phyloP scores from a whole-genome alignment of 2,329 filamentous ascomycete genomes.

The Ilyonectria sp. region DNA sequence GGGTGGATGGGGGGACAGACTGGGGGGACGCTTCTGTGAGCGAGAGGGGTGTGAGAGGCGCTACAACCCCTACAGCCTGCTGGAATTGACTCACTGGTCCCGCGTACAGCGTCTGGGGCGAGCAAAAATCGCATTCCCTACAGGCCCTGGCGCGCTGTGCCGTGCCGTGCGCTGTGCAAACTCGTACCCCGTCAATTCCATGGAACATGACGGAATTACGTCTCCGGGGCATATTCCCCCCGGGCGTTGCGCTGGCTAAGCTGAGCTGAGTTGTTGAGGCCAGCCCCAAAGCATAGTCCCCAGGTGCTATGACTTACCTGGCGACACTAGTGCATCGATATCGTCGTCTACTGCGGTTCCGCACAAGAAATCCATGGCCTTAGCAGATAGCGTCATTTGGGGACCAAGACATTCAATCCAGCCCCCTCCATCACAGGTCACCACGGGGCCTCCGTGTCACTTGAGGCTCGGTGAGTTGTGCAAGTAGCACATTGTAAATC shows the following conservation, averaged over 20 bases:
- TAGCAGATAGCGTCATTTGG: conserved; percentile 42
- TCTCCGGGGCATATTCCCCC: background rate
- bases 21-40: conserved; percentile 20
- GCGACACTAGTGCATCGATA: conserved; percentile 14
- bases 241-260: background rate
- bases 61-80: background rate
- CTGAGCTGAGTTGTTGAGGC: conserved; percentile 19
- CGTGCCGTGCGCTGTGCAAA: background rate
- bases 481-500: background rate
- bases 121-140: conserved; percentile 5
- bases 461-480: background rate
- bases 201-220: background rate
- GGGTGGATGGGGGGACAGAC: conserved; percentile 18
- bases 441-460: conserved; percentile 22
- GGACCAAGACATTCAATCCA: conserved; percentile 26
- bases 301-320: conserved; percentile 7
- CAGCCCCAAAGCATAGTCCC: conserved; percentile 18
- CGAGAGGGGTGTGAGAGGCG: conserved; percentile 14
- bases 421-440: conserved; percentile 17
- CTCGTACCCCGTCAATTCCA: background rate
- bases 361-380: conserved; percentile 29
- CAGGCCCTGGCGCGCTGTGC: background rate
- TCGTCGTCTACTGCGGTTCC: conserved; percentile 38
- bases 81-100: conserved; percentile 21
- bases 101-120: conserved; percentile 18